Percentiles rank a stretch among this genome's conserved stretches.
Conservation (phyloP, 1,139 yeast species). For the Candida gigantensis region DNA sequence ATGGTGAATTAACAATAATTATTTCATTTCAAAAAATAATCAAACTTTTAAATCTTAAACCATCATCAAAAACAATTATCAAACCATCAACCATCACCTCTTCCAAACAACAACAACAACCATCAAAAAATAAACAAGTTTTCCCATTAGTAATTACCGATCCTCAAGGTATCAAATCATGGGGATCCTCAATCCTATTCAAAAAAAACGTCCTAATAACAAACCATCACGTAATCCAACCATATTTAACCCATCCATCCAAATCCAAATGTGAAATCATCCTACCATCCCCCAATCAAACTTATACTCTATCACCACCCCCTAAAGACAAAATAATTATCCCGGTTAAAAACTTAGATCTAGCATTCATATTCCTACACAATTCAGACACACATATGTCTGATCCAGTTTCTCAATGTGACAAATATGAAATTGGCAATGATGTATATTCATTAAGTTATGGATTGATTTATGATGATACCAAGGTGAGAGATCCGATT, state of each 20-base stretch:
- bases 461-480: conserved; percentile 50
- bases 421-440: conserved; percentile 28
- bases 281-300: neutral
- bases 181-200: conserved; percentile 42
- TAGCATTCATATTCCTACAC: conserved; percentile 7
- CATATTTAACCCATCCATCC: conserved; percentile 17
- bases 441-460: conserved; percentile 53
- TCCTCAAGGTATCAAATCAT: conserved; percentile 16
- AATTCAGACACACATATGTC: conserved; percentile 12
- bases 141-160: conserved; percentile 10
- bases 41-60: too few relatives aligned
- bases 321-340: conserved; percentile 15
- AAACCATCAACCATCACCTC: neutral
- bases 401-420: neutral
- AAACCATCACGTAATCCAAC: conserved; percentile 37
- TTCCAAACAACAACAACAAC: neutral
- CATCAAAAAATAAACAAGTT: conserved; percentile 1
- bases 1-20: conserved; percentile 57
- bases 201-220: conserved; percentile 31
- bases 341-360: conserved; percentile 8
- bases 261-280: conserved; percentile 8
- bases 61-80: conserved; percentile 8
- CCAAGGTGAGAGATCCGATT: conserved; percentile 34
- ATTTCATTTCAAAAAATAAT: conserved; percentile 46
- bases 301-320: conserved; percentile 11